Evolutionary conservation across 148 eudicot genomes (phyloP).

Genomic region (Limonium bicolor): DNA sequence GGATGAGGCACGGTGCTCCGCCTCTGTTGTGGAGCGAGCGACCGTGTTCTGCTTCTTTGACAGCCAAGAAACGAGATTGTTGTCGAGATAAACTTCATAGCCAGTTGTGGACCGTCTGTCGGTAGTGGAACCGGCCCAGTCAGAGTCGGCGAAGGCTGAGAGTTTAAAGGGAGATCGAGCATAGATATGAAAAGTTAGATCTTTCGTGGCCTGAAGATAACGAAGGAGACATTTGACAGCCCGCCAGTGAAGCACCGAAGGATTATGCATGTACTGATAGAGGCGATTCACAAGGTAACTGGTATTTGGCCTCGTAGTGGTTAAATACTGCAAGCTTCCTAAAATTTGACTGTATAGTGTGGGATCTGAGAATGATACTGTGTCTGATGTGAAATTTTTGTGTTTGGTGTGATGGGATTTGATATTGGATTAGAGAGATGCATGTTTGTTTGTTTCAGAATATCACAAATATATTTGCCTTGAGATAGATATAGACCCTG

Average conservation of each 20-base stretch:
- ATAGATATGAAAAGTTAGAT: too few species aligned
- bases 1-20: background rate
- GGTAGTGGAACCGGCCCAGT: background rate
- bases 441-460: too few species aligned
- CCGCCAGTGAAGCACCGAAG: background rate
- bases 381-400: background rate
- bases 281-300: background rate
- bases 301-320: background rate
- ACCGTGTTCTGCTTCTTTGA: background rate
- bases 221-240: background rate
- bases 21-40: background rate
- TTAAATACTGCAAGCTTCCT: background rate
- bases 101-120: background rate
- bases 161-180: too few species aligned
- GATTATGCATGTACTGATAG: background rate
- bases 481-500: background rate
- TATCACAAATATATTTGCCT: too few species aligned
- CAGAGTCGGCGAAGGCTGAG: background rate
- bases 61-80: background rate
- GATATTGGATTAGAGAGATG: background rate
- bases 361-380: background rate
- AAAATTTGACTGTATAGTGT: background rate
- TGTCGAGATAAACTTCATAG: too few species aligned
- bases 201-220: background rate
- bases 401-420: background rate